A percentile compares a stretch with the other conserved stretches of the same genome.
Evolutionary conservation across 2,329 filamentous ascomycete species (phyloP).

Genomic region (Colletotrichum incanum): DNA sequence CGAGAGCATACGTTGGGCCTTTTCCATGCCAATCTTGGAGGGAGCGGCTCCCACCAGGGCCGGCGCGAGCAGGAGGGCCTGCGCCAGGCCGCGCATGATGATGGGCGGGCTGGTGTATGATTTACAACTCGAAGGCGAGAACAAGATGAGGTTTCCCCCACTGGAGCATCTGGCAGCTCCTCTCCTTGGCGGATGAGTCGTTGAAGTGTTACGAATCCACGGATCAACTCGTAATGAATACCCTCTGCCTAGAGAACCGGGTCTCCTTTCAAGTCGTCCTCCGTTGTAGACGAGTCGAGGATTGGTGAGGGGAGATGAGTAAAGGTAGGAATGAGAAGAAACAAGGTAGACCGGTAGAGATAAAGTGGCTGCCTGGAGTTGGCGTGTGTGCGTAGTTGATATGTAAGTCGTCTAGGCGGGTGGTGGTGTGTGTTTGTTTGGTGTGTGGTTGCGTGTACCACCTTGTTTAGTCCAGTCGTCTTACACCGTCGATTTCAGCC

Average conservation of each 20-base stretch:
- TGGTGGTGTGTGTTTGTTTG: not conserved
- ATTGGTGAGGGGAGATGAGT: not conserved
- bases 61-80: conserved; percentile 54
- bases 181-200: not conserved
- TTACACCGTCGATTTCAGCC: conserved; percentile 3
- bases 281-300: not conserved
- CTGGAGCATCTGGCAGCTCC: not conserved
- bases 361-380: conserved; percentile 21
- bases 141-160: conserved; percentile 1
- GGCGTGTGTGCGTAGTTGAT: not conserved
- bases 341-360: conserved; percentile 11
- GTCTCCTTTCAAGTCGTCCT: not conserved
- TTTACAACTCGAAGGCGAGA: not conserved
- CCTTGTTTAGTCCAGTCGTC: conserved; percentile 14
- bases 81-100: conserved; percentile 40
- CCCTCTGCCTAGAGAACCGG: conserved; percentile 23
- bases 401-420: not conserved
- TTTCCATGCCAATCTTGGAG: conserved; percentile 18
- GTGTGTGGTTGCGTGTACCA: not conserved
- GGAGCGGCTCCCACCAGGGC: conserved; percentile 52
- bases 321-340: not conserved
- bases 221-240: not conserved
- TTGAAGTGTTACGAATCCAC: not conserved
- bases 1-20: conserved; percentile 21
- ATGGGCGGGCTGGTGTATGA: conserved; percentile 14